Conservation (phyloP, 805 yeast genomes). For the Candida boleticola region DNA sequence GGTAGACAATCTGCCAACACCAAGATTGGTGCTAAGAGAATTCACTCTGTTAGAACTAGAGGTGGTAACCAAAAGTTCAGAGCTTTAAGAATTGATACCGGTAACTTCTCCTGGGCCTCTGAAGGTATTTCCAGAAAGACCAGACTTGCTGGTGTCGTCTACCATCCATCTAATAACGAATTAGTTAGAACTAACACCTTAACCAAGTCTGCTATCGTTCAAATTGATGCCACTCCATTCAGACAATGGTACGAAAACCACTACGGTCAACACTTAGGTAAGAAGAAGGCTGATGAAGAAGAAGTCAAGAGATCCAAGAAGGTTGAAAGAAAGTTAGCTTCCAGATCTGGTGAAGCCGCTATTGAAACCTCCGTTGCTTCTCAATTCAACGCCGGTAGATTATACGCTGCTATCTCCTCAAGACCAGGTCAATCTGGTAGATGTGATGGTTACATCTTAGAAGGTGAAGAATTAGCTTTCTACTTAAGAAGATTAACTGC, state of each 20-base stretch:
- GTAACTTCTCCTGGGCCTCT: slow-evolving; percentile 99
- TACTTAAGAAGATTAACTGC: slow-evolving; percentile 99
- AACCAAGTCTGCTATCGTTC: slow-evolving; percentile 98
- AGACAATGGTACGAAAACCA: slow-evolving; percentile 98
- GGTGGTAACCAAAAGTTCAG: slow-evolving; percentile 99
- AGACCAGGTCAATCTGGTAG: slow-evolving; percentile 99
- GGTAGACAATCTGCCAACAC: slow-evolving; percentile 99
- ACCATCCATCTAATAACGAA: slow-evolving; percentile 99
- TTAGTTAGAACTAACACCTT: slow-evolving; percentile 99
- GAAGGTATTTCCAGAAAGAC: slow-evolving; percentile 99
- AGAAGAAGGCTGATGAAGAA: slow-evolving; percentile 71
- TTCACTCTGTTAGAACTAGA: slow-evolving; percentile 98
- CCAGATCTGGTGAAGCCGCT: slow-evolving; percentile 83
- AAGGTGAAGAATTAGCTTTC: slow-evolving; percentile 99
- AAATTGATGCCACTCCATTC: slow-evolving; percentile 99
- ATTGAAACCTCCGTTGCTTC: slow-evolving; percentile 88
- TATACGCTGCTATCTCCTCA: slow-evolving; percentile 97
- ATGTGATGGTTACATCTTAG: slow-evolving; percentile 99
- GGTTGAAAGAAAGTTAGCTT: slow-evolving; percentile 88
- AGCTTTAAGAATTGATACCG: slow-evolving; percentile 98
- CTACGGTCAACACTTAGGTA: slow-evolving; percentile 93
- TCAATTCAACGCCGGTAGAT: slow-evolving; percentile 98
- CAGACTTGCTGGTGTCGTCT: slow-evolving; percentile 95
- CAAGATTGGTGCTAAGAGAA: slow-evolving; percentile 98
- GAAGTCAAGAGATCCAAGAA: slow-evolving; percentile 67